These are phyloP conservation scores for Rosa hybrid DNA, from an alignment of 331 rosid species.

Conservation along the genomic window DNA sequence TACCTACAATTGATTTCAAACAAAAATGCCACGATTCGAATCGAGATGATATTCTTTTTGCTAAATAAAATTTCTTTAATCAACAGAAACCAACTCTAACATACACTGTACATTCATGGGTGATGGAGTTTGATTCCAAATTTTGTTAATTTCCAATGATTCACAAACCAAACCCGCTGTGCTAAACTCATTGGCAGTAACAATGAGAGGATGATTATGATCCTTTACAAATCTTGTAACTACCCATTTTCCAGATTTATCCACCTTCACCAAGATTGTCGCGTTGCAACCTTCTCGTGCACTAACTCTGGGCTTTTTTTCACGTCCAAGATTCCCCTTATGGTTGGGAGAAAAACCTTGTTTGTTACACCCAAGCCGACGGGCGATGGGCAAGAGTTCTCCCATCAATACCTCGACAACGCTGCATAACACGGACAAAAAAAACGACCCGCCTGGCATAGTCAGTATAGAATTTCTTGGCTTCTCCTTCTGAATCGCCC, in stretches of 20 bases:
- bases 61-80: neutral
- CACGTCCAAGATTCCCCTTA: constrained; percentile 46
- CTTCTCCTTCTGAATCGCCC: constrained; percentile 48
- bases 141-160: constrained; percentile 13
- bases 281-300: constrained; percentile 90
- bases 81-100: constrained; percentile 1
- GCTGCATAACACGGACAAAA: constrained; percentile 75
- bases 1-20: too few species aligned
- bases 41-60: too few species aligned
- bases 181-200: constrained; percentile 63
- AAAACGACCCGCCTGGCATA: constrained; percentile 73
- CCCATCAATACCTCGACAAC: constrained; percentile 74
- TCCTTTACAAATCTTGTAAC: constrained; percentile 73
- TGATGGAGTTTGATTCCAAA: constrained; percentile 7
- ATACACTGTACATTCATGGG: constrained; percentile 23
- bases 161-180: constrained; percentile 14
- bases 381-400: constrained; percentile 83
- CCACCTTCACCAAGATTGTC: constrained; percentile 76
- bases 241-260: constrained; percentile 77
- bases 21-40: too few species aligned
- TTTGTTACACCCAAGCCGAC: constrained; percentile 82
- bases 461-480: constrained; percentile 57
- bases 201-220: constrained; percentile 73
- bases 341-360: constrained; percentile 75
- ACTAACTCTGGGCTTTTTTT: constrained; percentile 61